Conservation (phyloP, 371 early-diverging fungal genomes). For the Syncephalastrum racemosum region DNA sequence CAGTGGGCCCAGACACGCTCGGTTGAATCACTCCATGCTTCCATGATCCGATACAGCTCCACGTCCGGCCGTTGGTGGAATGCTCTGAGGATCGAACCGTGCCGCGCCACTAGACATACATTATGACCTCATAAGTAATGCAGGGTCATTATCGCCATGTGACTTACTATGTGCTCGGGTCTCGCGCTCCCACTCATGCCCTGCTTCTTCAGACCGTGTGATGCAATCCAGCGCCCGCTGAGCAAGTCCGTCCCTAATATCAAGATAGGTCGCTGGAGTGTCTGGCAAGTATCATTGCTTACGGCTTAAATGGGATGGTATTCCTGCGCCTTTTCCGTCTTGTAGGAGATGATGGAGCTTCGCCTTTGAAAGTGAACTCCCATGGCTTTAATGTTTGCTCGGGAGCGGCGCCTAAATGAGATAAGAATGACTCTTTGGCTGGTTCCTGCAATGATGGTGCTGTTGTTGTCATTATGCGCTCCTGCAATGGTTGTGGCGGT, state of each 20-base stretch:
- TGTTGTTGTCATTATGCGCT: neutral
- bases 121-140: neutral
- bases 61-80: neutral
- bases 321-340: neutral
- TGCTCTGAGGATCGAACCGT: slow-evolving; percentile 1
- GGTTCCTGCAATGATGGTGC: neutral
- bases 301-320: neutral
- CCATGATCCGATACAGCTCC: slow-evolving; percentile 1
- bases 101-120: slow-evolving; percentile 4
- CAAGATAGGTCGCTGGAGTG: neutral
- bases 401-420: neutral
- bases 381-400: neutral
- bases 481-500: neutral
- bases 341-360: neutral
- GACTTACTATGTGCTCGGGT: slow-evolving; percentile 7
- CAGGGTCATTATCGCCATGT: neutral
- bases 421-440: neutral
- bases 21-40: slow-evolving; percentile 1
- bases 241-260: slow-evolving; percentile 2
- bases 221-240: neutral
- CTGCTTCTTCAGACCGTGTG: neutral
- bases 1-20: neutral
- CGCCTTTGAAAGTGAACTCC: slow-evolving; percentile 1
- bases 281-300: neutral
- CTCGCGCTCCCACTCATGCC: slow-evolving; percentile 1